These are phyloP conservation scores for Candida caryicola DNA, from an alignment of 805 yeast genomes.

Conservation along the genomic window DNA sequence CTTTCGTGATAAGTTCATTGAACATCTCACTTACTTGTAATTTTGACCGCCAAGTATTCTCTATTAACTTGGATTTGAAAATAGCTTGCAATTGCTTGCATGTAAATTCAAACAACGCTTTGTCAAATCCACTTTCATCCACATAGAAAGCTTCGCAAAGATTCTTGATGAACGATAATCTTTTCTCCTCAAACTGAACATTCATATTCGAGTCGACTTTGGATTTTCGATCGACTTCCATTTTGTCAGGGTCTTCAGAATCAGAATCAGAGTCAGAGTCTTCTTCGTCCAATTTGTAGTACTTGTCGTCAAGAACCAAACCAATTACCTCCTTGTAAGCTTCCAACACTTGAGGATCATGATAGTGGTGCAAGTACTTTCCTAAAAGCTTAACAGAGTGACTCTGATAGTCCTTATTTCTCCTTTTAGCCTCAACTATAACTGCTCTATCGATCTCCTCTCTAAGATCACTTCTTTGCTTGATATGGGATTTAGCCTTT, in stretches of 20 bases:
- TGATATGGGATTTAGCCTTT: slow-evolving; percentile 41
- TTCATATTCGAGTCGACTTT: slow-evolving; percentile 40
- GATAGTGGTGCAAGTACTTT: slow-evolving; percentile 41
- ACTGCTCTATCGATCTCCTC: slow-evolving; percentile 44
- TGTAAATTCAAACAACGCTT: slow-evolving; percentile 25
- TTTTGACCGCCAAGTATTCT: slow-evolving; percentile 63
- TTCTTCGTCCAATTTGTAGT: slow-evolving; percentile 33
- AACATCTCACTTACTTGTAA: slow-evolving; percentile 44
- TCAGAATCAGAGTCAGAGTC: slow-evolving; percentile 31
- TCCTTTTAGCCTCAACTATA: slow-evolving; percentile 59
- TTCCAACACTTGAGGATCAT: slow-evolving; percentile 32
- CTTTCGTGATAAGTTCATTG: slow-evolving; percentile 12
- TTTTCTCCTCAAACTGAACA: slow-evolving; percentile 48
- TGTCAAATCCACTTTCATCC: slow-evolving; percentile 8
- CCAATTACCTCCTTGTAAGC: slow-evolving; percentile 37
- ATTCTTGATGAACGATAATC: slow-evolving; percentile 34
- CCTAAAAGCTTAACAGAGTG: slow-evolving; percentile 55
- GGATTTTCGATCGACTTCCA: slow-evolving; percentile 19
- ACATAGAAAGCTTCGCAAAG: slow-evolving; percentile 32
- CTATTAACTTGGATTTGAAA: slow-evolving; percentile 23
- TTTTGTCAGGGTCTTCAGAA: slow-evolving; percentile 25
- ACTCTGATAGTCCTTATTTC: slow-evolving; percentile 61
- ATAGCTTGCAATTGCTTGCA: slow-evolving; percentile 21
- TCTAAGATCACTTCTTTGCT: slow-evolving; percentile 21
- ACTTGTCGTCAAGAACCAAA: slow-evolving; percentile 36